Percentiles rank a stretch among this genome's conserved stretches.
Conservation (phyloP, 371 early-diverging fungal genomes). For the Capillidium rhysosporum region DNA sequence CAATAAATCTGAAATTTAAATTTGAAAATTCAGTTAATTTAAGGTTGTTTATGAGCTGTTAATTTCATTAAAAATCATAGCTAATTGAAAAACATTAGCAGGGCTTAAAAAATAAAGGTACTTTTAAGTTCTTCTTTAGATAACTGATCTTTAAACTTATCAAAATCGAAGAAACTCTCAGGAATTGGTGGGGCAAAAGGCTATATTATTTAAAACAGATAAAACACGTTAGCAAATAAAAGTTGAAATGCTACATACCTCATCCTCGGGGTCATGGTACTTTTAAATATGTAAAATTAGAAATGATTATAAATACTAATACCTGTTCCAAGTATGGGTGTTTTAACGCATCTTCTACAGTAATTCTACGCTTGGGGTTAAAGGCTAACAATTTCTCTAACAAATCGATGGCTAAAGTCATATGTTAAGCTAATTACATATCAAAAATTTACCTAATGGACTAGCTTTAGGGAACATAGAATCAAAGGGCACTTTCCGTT, state of each 20-base stretch:
- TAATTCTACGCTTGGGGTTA: slow-evolving; percentile 80
- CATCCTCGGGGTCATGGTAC: slow-evolving; percentile 72
- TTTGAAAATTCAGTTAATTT: background rate
- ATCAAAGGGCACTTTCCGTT: slow-evolving; percentile 67
- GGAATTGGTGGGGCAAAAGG: slow-evolving; percentile 58
- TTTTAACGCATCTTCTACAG: slow-evolving; percentile 77
- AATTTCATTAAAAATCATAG: slow-evolving; percentile 6
- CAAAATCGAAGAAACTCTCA: slow-evolving; percentile 69
- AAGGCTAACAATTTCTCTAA: slow-evolving; percentile 84
- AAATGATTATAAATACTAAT: slow-evolving; percentile 7
- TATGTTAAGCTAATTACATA: background rate
- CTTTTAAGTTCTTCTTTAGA: slow-evolving; percentile 65
- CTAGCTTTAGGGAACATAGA: slow-evolving; percentile 66
- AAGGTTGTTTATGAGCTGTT: slow-evolving; percentile 3
- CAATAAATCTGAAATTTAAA: no score
- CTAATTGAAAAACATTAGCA: background rate
- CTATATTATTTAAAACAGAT: slow-evolving; percentile 6
- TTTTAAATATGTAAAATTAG: slow-evolving; percentile 7
- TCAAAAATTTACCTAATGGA: slow-evolving; percentile 21
- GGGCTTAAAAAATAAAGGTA: slow-evolving; percentile 11
- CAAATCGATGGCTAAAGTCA: slow-evolving; percentile 51
- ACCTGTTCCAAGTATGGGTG: slow-evolving; percentile 76
- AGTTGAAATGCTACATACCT: slow-evolving; percentile 13
- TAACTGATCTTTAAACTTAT: slow-evolving; percentile 66
- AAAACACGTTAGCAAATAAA: background rate